Conservation (phyloP, 257 asterid species). For the Striga asiatica region DNA sequence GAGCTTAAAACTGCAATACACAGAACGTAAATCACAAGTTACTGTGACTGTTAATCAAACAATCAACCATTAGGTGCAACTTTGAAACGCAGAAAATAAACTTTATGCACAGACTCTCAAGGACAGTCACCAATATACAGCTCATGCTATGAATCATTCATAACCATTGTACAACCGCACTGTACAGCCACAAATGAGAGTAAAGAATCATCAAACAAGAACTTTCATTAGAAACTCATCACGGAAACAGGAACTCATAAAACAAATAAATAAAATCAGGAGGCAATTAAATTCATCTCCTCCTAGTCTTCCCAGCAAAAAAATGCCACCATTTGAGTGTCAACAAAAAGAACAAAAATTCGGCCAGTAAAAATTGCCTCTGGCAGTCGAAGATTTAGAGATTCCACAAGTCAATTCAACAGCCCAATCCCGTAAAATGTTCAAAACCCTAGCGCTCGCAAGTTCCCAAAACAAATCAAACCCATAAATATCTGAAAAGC, state of each 20-base stretch:
- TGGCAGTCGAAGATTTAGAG: neutral
- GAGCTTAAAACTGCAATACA: conserved; percentile 6
- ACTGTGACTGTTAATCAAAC: no score
- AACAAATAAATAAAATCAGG: neutral
- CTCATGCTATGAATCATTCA: neutral
- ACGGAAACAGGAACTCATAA: neutral
- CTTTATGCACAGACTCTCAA: neutral
- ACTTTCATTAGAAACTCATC: neutral
- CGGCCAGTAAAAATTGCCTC: neutral
- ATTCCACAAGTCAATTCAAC: neutral
- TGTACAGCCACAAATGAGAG: neutral
- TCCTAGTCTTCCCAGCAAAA: neutral
- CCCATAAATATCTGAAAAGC: neutral
- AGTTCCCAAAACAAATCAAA: no score
- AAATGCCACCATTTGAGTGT: neutral
- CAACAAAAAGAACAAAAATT: conserved; percentile 4
- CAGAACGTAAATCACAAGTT: conserved; percentile 8
- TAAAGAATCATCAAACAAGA: neutral
- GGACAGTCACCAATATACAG: neutral
- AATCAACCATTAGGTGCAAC: neutral
- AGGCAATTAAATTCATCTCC: no score
- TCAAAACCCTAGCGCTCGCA: conserved; percentile 11
- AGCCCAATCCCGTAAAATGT: conserved; percentile 10
- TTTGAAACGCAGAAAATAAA: neutral
- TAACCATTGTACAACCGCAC: no score